Conservation (phyloP, 441 rosid species). For the Croton setiger region DNA sequence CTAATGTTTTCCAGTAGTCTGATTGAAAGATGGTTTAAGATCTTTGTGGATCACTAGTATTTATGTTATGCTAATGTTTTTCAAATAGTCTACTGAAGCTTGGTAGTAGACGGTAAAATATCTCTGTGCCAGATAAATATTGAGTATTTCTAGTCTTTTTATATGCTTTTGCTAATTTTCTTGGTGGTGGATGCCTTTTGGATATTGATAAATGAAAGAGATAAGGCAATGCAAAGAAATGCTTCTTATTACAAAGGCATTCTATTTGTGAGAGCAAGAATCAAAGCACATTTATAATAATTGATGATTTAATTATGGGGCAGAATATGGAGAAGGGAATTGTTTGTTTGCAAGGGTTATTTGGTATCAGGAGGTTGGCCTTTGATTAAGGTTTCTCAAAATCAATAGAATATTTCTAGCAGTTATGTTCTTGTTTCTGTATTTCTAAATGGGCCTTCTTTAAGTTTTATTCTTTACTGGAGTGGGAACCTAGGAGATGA, state of each 20-base stretch:
- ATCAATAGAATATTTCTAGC: not conserved
- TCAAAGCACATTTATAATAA: not conserved
- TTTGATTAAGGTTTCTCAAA: too few species aligned
- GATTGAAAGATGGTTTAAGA: too few species aligned
- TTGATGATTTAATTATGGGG: too few species aligned
- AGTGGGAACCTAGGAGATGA: too few species aligned
- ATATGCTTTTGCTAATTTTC: not conserved
- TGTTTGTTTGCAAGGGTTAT: not conserved
- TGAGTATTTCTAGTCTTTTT: not conserved
- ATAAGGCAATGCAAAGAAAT: not conserved
- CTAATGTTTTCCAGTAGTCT: slow-evolving; percentile 12
- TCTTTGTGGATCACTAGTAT: too few species aligned
- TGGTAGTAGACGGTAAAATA: not conserved
- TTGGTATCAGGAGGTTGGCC: not conserved
- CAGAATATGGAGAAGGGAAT: not conserved
- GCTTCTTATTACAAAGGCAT: not conserved
- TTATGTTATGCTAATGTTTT: too few species aligned
- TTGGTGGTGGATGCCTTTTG: not conserved
- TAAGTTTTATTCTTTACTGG: not conserved
- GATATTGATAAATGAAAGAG: not conserved
- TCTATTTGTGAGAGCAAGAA: not conserved
- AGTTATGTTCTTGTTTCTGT: not conserved
- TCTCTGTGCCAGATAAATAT: not conserved
- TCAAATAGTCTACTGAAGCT: too few species aligned
- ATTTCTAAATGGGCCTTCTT: not conserved